phyloP scores from a whole-genome alignment of 306 rosid genomes.

The Aeschynomene evenia region DNA sequence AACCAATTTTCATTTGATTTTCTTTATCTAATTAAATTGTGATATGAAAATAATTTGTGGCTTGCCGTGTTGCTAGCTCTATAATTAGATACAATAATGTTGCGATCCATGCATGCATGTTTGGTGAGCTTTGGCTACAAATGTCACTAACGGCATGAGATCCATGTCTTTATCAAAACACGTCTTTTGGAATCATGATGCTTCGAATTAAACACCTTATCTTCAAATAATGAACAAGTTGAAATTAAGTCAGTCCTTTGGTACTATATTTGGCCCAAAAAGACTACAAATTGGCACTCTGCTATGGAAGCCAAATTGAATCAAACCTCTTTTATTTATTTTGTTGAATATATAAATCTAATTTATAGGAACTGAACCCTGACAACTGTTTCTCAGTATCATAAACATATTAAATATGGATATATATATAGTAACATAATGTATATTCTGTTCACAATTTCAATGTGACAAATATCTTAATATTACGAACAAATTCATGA shows the following conservation, averaged over 20 bases:
- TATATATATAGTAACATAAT: not conserved
- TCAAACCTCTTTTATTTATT: not conserved
- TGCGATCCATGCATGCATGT: too few relatives aligned
- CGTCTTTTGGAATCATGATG: not conserved
- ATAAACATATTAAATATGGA: not conserved
- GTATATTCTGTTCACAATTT: not conserved
- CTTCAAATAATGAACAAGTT: not conserved
- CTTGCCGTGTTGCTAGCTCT: not conserved
- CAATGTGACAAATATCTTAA: not conserved
- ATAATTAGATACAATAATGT: too few relatives aligned
- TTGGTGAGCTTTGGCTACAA: not conserved
- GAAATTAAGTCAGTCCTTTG: not conserved
- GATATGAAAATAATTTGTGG: not conserved
- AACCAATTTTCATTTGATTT: not conserved
- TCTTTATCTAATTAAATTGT: too few relatives aligned
- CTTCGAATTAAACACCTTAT: not conserved
- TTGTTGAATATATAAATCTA: not conserved
- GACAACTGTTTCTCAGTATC: not conserved
- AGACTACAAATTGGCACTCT: too few relatives aligned
- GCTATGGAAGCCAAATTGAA: not conserved
- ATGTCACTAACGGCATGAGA: not conserved
- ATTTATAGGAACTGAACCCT: not conserved
- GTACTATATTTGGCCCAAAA: too few relatives aligned
- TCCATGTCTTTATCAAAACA: constrained; percentile 4
- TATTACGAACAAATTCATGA: too few relatives aligned